Evolutionary conservation across 208 protist species (phyloP), one percentile per base, ranked within the genome.

Genomic region (Entamoeba histolytica): DNA sequence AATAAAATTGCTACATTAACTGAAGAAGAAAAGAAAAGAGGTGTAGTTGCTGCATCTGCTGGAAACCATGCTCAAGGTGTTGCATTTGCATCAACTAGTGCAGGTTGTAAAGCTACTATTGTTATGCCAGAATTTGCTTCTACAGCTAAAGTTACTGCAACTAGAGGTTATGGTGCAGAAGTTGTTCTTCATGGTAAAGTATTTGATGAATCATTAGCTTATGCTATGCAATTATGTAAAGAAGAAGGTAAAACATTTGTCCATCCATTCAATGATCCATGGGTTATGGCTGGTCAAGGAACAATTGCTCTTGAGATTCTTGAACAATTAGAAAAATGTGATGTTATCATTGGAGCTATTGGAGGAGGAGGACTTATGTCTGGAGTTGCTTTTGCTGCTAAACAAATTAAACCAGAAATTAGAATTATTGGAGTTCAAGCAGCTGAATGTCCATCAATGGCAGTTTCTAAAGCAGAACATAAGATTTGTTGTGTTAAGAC

Each of bases 41-140:
- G 92, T 35, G 31, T 94, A 28, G 87, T 94, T n/a, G 73, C 87
- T 50, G 28, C 78, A 44, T 92, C 87, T 87, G 93, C 93, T 73
- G 93, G 93, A 47, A 94, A 94, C 44, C 93, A 94, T 87, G 73
- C 93, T 0, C 55, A 94, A 87, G 93, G 93, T 50, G 93, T 94
- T 14, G 50, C 91, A 8, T 61, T 44, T 35, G 55, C 78, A 44
- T 10, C 51, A 49, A 51, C 51, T 3, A 50, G 12, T 50, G 28
- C 92, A 28, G 87, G 87, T 35, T 69, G 73, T 92, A 7, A 10
- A 12, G 51, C 39, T 39, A 73, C 73, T 35, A 94, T 94, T 47
- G 93, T 92, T 49, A 51, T 31, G n/a, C 93, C 93, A 4, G 51
- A 47, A 19, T 91, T 50, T 39, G 93, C 93, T 61, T 73, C 93